A percentile compares a stretch with the other conserved stretches of the same genome.
These are phyloP conservation scores for Cytospora schulzeri DNA, from an alignment of 2,329 filamentous ascomycete genomes.

Conservation along the genomic window DNA sequence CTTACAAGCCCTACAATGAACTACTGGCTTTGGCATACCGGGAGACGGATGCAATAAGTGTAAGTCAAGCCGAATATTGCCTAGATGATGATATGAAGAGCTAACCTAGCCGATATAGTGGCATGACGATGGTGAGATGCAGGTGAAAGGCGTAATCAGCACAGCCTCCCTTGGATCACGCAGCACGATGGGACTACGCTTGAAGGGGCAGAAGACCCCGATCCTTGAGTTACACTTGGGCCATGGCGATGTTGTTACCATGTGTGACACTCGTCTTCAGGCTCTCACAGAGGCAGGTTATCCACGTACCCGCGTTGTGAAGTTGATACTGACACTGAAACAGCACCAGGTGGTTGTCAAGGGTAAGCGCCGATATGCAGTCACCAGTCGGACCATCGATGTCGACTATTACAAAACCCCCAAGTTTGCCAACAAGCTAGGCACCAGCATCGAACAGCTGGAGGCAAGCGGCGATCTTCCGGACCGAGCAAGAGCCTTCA, in stretches of 20 bases:
- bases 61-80: slow-evolving; percentile 36
- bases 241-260: slow-evolving; percentile 67
- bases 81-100: slow-evolving; percentile 18
- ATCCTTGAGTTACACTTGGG: slow-evolving; percentile 48
- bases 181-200: slow-evolving; percentile 52
- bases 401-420: slow-evolving; percentile 9
- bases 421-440: not conserved
- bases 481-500: not conserved
- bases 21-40: slow-evolving; percentile 65
- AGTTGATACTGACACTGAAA: slow-evolving; percentile 29
- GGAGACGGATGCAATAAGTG: slow-evolving; percentile 58
- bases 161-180: slow-evolving; percentile 62
- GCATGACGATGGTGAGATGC: slow-evolving; percentile 67
- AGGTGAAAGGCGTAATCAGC: slow-evolving; percentile 63
- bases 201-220: slow-evolving; percentile 28
- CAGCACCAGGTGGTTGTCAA: slow-evolving; percentile 17
- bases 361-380: slow-evolving; percentile 18
- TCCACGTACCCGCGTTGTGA: not conserved
- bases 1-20: slow-evolving; percentile 60
- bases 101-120: slow-evolving; percentile 43
- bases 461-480: slow-evolving; percentile 8
- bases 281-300: slow-evolving; percentile 55
- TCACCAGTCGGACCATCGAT: slow-evolving; percentile 23
- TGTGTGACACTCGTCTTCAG: slow-evolving; percentile 56
- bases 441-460: not conserved